Base-by-base conservation (phyloP, 345 rosid genomes). In the Linum tenue region DNA sequence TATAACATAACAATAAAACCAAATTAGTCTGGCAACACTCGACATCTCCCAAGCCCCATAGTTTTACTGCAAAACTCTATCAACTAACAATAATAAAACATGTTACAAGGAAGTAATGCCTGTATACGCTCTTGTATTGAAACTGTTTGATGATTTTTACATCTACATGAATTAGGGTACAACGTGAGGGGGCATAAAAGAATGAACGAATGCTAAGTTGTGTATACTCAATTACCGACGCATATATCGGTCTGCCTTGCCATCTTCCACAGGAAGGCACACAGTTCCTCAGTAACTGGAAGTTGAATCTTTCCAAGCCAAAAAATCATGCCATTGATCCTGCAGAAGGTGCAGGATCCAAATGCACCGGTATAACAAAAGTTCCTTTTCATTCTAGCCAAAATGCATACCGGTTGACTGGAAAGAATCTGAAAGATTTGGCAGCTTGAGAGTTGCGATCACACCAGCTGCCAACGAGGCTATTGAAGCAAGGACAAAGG, bases 371-470 rank as follows among this genome's bases (percentile, higher is more conserved):
- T 10, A 15, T 10, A 42, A 57, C 11, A 36, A 37, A 38, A 7
- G 56, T 40, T 9, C 50, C n/a, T 2, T 37, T 64, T 53, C 37
- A 3, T 42, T 53, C 75, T 78, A 87, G 59, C 95, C 96, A 69
- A 86, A 78, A 76, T 95, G 97, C 74, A 89, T 88, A 63, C 96
- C 95, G 0, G 95, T 66, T 2, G 94, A 88, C 72, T 64, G 64
- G 75, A 82, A 94, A 36, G 87, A 78, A 63, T 81, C 83, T 39
- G 89, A 80, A 67, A 95, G 84, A 71, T 82, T 73, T 0, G 99
- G 97, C 71, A 87, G 90, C 75, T 74, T 85, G 51, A 66, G 84
- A 59, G 62, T 60, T 12, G 97, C 95, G 35, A 82, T 72, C 58
- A 87, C 70, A 56, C 92, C 92, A 15, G 91, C 95, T 2, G 87